Evolutionary conservation across 352 stramenopile species (phyloP).

Genomic region (Plasmopara muralis): DNA sequence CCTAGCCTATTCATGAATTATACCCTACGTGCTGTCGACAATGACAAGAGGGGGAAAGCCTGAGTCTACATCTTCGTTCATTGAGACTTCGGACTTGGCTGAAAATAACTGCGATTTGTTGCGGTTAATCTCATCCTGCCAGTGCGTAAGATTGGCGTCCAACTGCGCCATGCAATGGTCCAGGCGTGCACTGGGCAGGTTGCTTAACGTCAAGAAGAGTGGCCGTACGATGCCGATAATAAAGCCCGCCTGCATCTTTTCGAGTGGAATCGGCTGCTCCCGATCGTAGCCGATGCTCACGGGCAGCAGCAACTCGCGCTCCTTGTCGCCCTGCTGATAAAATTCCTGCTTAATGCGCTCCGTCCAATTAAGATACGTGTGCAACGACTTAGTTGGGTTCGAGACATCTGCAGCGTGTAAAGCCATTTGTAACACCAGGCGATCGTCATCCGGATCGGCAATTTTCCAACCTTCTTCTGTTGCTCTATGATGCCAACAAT

Average conservation of each 20-base stretch:
- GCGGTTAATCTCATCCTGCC: conserved; percentile 58
- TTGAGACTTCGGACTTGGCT: conserved; percentile 5
- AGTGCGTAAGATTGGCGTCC: conserved; percentile 58
- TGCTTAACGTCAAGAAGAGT: conserved; percentile 53
- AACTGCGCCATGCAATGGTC: conserved; percentile 58
- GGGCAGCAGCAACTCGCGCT: conserved; percentile 78
- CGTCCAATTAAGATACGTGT: conserved; percentile 78
- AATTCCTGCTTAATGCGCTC: conserved; percentile 91
- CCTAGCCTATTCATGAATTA: not conserved
- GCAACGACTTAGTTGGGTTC: conserved; percentile 84
- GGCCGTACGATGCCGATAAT: conserved; percentile 90
- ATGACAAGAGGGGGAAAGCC: not conserved
- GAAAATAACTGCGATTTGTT: conserved; percentile 19
- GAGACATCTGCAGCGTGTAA: conserved; percentile 91
- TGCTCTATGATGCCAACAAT: conserved; percentile 10
- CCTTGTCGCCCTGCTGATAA: conserved; percentile 92
- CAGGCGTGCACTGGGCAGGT: conserved; percentile 45
- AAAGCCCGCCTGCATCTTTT: conserved; percentile 91
- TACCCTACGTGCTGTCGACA: conserved; percentile 8
- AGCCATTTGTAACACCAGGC: conserved; percentile 67
- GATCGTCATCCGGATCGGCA: conserved; percentile 56
- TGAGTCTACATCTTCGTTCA: conserved; percentile 12
- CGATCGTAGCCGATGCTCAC: conserved; percentile 89
- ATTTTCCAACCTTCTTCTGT: conserved; percentile 48
- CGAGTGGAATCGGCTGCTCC: conserved; percentile 73